Percentiles rank a stretch among this genome's conserved stretches.
phyloP scores from a whole-genome alignment of 1,284 basidiomycete species.

The Leucoagaricus sp. region DNA sequence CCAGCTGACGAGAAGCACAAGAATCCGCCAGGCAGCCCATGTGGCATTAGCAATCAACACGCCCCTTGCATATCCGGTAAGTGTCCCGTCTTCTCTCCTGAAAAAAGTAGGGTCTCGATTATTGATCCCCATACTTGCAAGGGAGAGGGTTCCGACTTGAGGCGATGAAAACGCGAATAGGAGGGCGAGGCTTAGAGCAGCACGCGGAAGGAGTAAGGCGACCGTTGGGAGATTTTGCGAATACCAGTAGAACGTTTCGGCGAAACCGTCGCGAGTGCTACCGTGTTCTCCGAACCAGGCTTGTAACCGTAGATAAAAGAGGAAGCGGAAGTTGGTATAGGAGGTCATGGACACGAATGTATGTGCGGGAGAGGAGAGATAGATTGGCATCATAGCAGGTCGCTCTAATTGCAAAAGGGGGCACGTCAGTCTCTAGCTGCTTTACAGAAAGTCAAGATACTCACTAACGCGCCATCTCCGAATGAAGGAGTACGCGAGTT shows the following conservation, averaged over 20 bases:
- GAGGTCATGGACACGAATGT: constrained; percentile 74
- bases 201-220: constrained; percentile 76
- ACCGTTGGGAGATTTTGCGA: constrained; percentile 82
- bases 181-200: constrained; percentile 68
- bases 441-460: constrained; percentile 36
- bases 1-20: constrained; percentile 70
- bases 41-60: constrained; percentile 75
- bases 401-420: constrained; percentile 58
- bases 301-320: constrained; percentile 72
- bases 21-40: constrained; percentile 71
- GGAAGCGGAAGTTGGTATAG: constrained; percentile 81
- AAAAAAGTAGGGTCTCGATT: constrained; percentile 75
- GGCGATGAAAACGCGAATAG: constrained; percentile 64
- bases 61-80: constrained; percentile 73
- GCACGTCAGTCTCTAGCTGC: neutral
- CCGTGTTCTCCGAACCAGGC: constrained; percentile 56
- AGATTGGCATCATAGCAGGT: constrained; percentile 78
- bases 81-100: constrained; percentile 54
- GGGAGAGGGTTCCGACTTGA: constrained; percentile 19
- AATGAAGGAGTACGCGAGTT: constrained; percentile 77
- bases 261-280: constrained; percentile 61
- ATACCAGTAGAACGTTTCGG: constrained; percentile 78
- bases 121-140: constrained; percentile 14
- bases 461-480: constrained; percentile 82
- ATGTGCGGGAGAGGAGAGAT: constrained; percentile 76